A percentile compares a stretch with the other conserved stretches of the same genome.
These are phyloP conservation scores for Psilocybe tampanensis DNA, from an alignment of 768 basidiomycete species.

Conservation along the genomic window DNA sequence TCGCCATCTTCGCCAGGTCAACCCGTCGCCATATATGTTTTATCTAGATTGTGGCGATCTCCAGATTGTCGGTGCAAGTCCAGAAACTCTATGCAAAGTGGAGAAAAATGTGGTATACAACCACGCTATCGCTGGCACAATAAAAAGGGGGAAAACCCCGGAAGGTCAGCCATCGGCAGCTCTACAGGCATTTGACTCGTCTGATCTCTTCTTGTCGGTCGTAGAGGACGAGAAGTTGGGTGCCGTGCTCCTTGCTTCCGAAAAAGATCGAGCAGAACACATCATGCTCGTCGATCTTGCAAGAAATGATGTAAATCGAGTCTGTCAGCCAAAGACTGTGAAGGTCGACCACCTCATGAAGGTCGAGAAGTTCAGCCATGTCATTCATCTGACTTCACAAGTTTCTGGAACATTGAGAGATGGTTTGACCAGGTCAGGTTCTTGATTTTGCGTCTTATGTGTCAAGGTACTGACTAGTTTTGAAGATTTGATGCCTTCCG, in stretches of 20 bases:
- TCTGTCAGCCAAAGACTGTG: conserved; percentile 93
- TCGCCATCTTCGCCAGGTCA: conserved; percentile 88
- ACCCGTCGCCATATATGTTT: conserved; percentile 99
- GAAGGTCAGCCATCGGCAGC: conserved; percentile 61
- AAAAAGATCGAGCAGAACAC: conserved; percentile 97
- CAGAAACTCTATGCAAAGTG: conserved; percentile 97
- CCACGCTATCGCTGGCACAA: conserved; percentile 97
- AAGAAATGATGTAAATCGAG: conserved; percentile 96
- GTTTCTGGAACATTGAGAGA: conserved; percentile 85
- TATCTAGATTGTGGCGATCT: conserved; percentile 92
- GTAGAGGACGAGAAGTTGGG: conserved; percentile 92
- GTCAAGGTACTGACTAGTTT: conserved; percentile 4
- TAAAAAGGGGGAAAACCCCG: conserved; percentile 78
- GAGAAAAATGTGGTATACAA: conserved; percentile 91
- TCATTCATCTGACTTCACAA: conserved; percentile 96
- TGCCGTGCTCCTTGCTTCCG: conserved; percentile 73
- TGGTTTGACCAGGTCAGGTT: conserved; percentile 75
- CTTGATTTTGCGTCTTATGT: not conserved
- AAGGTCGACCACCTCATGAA: conserved; percentile 95
- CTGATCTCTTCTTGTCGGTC: conserved; percentile 5
- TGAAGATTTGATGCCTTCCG: conserved; percentile 95
- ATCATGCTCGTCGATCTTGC: conserved; percentile 99
- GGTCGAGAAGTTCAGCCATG: conserved; percentile 95
- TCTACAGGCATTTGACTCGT: conserved; percentile 4
- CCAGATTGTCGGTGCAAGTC: conserved; percentile 97